These are phyloP conservation scores for Fragilaria radians DNA, from an alignment of 108 stramenopile species.

Conservation along the genomic window DNA sequence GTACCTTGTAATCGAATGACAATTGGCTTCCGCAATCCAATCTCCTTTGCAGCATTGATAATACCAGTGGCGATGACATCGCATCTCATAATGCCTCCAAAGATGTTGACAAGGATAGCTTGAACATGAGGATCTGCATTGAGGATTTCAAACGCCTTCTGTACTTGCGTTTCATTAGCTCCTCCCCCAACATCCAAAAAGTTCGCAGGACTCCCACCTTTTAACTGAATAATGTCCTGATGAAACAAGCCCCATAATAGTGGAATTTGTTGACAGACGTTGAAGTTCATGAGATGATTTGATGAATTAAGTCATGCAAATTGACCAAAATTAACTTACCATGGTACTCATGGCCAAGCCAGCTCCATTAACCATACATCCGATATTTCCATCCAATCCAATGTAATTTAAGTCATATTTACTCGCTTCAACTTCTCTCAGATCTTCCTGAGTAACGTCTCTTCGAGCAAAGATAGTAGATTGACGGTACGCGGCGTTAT, in stretches of 20 bases:
- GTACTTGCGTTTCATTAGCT: conserved; percentile 66
- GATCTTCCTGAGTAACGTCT: conserved; percentile 83
- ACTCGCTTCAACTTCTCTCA: conserved; percentile 74
- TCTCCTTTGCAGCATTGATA: conserved; percentile 72
- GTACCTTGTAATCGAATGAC: conserved; percentile 92
- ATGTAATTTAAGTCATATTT: conserved; percentile 94
- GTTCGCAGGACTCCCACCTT: conserved; percentile 93
- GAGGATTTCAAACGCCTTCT: conserved; percentile 75
- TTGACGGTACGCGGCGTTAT: conserved; percentile 84
- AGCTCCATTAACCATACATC: conserved; percentile 98
- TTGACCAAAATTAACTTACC: conserved; percentile 12
- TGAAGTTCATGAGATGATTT: too few species aligned
- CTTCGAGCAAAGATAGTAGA: conserved; percentile 60
- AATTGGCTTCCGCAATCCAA: conserved; percentile 82
- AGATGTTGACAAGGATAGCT: conserved; percentile 93
- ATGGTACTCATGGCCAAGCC: conserved; percentile 95
- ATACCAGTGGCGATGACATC: conserved; percentile 92
- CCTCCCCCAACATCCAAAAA: conserved; percentile 94
- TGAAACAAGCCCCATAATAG: too few species aligned
- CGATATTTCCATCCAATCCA: conserved; percentile 94
- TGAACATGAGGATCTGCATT: conserved; percentile 65
- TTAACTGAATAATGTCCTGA: conserved; percentile 85
- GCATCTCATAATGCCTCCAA: conserved; percentile 96
- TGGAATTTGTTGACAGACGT: too few species aligned
- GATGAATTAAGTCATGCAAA: too few species aligned